phyloP scores from a whole-genome alignment of 257 asterid genomes.

The Jacaranda copaia region DNA sequence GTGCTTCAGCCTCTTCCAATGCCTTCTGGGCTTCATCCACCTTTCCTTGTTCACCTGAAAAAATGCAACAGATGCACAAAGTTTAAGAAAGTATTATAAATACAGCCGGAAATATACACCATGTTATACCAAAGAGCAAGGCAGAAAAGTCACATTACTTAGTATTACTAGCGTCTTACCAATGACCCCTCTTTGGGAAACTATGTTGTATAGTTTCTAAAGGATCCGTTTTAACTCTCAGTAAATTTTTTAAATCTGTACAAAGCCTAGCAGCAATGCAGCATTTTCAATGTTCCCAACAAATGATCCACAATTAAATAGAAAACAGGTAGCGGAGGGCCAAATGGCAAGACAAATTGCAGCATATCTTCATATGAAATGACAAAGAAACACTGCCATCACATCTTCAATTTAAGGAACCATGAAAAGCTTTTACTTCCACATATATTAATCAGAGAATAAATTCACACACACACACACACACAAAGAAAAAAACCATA shows the following conservation, averaged over 20 bases:
- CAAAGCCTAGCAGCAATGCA: not conserved
- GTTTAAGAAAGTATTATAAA: not conserved
- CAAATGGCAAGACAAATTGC: not conserved
- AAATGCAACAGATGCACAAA: conserved; percentile 34
- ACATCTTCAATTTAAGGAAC: not conserved
- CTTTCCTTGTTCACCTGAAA: conserved; percentile 87
- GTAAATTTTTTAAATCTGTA: not conserved
- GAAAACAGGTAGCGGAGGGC: not conserved
- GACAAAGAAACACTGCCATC: not conserved
- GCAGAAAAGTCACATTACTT: not conserved
- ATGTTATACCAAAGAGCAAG: not conserved
- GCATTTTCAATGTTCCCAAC: not conserved
- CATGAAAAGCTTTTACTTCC: conserved; percentile 5
- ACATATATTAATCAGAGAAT: not conserved
- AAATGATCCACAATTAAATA: not conserved
- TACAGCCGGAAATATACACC: not conserved
- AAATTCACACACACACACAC: no score
- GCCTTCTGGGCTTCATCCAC: conserved; percentile 90
- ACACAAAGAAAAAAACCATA: not conserved
- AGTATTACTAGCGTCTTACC: not conserved
- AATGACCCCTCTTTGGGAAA: not conserved
- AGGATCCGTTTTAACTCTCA: not conserved
- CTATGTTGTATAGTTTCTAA: conserved; percentile 1
- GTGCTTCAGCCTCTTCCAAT: conserved; percentile 93
- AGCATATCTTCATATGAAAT: conserved; percentile 6